Percentiles rank a stretch among this genome's conserved stretches.
These are phyloP conservation scores for Aspergillus cristatus DNA, from an alignment of 495 filamentous ascomycete species.

Conservation along the genomic window DNA sequence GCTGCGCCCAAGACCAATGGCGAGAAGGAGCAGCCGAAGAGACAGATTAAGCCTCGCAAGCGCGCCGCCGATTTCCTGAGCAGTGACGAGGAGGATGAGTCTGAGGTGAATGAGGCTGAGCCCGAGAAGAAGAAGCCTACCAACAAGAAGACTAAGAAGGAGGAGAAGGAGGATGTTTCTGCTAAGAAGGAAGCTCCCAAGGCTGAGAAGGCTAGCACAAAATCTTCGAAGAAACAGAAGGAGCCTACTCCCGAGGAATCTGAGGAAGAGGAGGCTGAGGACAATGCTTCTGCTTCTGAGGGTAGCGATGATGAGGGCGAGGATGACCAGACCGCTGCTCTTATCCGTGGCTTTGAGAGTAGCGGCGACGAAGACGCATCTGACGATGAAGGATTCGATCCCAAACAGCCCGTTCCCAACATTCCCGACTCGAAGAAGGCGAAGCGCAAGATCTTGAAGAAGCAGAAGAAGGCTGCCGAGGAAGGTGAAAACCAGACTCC, in stretches of 20 bases:
- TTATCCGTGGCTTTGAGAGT: conserved; percentile 73
- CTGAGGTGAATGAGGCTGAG: conserved; percentile 17
- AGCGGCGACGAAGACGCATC: conserved; percentile 54
- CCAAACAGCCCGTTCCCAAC: conserved; percentile 47
- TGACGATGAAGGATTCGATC: conserved; percentile 44
- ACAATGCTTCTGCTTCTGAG: conserved; percentile 14
- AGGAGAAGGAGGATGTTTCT: conserved; percentile 25
- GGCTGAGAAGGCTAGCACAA: conserved; percentile 16
- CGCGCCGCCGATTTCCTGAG: conserved; percentile 45
- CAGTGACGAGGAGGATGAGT: conserved; percentile 26
- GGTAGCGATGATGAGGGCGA: conserved; percentile 30
- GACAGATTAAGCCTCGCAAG: conserved; percentile 42
- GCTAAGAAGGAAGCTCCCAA: conserved; percentile 22
- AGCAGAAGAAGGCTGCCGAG: conserved; percentile 30
- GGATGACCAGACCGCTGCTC: conserved; percentile 62
- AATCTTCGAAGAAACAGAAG: conserved; percentile 22
- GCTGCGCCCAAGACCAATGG: conserved; percentile 25
- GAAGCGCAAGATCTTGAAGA: conserved; percentile 48
- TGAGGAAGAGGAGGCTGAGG: conserved; percentile 18
- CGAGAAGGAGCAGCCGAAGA: conserved; percentile 20
- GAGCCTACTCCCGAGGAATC: conserved; percentile 19
- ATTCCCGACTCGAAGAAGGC: conserved; percentile 56
- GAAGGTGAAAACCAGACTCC: conserved; percentile 36
- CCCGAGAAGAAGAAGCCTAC: conserved; percentile 18
- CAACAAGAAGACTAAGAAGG: conserved; percentile 35